Percentiles rank a stretch among this genome's conserved stretches.
Conservation (phyloP, 805 yeast species). For the Yarrowia sp. region DNA sequence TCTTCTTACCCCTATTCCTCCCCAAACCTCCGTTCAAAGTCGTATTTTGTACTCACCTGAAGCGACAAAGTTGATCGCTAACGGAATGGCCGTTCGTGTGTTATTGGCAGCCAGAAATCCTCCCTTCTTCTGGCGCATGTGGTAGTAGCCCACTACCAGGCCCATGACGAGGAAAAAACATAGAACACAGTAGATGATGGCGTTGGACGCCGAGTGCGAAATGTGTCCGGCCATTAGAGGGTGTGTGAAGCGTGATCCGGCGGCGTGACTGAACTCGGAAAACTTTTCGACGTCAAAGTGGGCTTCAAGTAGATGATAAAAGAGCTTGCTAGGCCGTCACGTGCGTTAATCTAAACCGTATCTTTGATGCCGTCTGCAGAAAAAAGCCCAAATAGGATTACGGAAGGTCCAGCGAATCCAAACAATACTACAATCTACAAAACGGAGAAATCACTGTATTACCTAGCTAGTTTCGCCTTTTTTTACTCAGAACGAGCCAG, state of each 20-base stretch:
- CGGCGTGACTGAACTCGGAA: background rate
- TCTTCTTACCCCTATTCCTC: background rate
- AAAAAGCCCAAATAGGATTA: too few species aligned
- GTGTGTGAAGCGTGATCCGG: too few species aligned
- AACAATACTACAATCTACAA: too few species aligned
- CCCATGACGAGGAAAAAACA: constrained; percentile 63
- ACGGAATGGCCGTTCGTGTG: constrained; percentile 71
- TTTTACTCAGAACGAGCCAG: constrained; percentile 9
- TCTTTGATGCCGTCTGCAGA: background rate
- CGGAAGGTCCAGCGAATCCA: too few species aligned
- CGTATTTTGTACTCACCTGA: constrained; percentile 65
- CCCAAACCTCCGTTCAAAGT: background rate
- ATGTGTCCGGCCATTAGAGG: constrained; percentile 19
- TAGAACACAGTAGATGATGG: constrained; percentile 68
- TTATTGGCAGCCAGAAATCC: constrained; percentile 80
- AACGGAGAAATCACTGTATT: background rate
- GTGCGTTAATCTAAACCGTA: constrained; percentile 21
- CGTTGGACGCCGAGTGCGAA: constrained; percentile 66
- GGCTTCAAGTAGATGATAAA: background rate
- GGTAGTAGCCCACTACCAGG: constrained; percentile 65
- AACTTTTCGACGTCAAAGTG: background rate
- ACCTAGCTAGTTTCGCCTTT: background rate
- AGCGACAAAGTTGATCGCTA: constrained; percentile 88
- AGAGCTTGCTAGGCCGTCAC: constrained; percentile 19
- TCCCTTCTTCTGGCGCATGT: constrained; percentile 51